Percentiles rank a stretch among this genome's conserved stretches.
Evolutionary conservation across 352 stramenopile genomes (phyloP).

Genomic region (Phytophthora kernoviae): DNA sequence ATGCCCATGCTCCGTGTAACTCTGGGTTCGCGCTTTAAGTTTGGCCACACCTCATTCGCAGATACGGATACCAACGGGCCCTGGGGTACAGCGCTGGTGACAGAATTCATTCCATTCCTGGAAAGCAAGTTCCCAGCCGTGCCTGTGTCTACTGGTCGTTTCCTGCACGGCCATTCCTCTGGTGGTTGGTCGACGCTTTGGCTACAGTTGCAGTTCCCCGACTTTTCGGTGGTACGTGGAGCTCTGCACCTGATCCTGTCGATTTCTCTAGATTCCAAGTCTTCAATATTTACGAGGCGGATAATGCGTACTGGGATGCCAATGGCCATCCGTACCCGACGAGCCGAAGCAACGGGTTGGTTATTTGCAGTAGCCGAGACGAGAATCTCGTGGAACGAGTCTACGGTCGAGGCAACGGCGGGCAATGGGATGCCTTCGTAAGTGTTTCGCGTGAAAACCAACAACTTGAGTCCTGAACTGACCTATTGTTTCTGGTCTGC

Average conservation of each 20-base stretch:
- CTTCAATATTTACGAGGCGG: slow-evolving; percentile 71
- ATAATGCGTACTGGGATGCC: slow-evolving; percentile 78
- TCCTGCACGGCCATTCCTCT: slow-evolving; percentile 76
- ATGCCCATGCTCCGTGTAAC: slow-evolving; percentile 74
- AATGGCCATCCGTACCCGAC: slow-evolving; percentile 61
- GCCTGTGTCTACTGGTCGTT: slow-evolving; percentile 40
- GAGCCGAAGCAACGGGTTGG: slow-evolving; percentile 52
- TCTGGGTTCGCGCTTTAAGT: slow-evolving; percentile 75
- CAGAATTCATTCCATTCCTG: slow-evolving; percentile 72
- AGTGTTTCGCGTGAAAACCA: slow-evolving; percentile 17
- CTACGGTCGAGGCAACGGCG: slow-evolving; percentile 66
- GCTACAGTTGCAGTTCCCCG: slow-evolving; percentile 74
- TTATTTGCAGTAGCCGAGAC: slow-evolving; percentile 67
- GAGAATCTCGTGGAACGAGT: slow-evolving; percentile 77
- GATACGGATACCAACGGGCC: slow-evolving; percentile 69
- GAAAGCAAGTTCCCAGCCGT: slow-evolving; percentile 57
- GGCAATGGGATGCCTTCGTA: slow-evolving; percentile 84
- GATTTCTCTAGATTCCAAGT: slow-evolving; percentile 75
- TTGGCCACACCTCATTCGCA: slow-evolving; percentile 78
- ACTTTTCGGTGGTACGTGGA: slow-evolving; percentile 82
- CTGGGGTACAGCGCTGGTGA: slow-evolving; percentile 68
- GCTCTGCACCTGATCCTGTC: slow-evolving; percentile 70
- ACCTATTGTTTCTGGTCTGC: slow-evolving; percentile 3
- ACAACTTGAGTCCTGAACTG: not conserved
- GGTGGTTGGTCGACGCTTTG: slow-evolving; percentile 74